These are phyloP conservation scores for Erysiphe pulchra DNA, from an alignment of 2,329 filamentous ascomycete species.

Conservation along the genomic window DNA sequence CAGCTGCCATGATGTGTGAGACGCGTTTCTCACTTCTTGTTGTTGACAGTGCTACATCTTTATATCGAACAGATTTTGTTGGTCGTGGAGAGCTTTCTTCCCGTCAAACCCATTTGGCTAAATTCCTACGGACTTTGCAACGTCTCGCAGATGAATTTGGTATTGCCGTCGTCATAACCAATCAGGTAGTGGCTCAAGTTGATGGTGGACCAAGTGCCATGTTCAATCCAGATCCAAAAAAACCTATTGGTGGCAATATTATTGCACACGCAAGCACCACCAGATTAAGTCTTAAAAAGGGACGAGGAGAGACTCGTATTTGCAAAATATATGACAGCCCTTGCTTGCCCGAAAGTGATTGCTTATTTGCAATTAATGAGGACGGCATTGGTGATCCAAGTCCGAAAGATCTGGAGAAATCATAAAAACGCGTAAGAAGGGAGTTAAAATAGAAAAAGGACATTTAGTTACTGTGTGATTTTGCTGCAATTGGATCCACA, in stretches of 20 bases:
- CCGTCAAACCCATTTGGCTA: constrained; percentile 66
- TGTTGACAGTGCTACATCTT: constrained; percentile 82
- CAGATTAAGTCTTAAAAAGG: constrained; percentile 83
- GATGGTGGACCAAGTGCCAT: constrained; percentile 89
- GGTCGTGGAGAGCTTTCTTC: constrained; percentile 94
- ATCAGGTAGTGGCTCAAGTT: constrained; percentile 94
- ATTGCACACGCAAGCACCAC: constrained; percentile 96
- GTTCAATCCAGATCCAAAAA: constrained; percentile 99
- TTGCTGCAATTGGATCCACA: too few relatives aligned
- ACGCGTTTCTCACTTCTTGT: constrained; percentile 89
- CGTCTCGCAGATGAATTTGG: constrained; percentile 64
- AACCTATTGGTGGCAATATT: constrained; percentile 95
- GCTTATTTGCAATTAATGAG: constrained; percentile 87
- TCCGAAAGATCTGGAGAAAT: constrained; percentile 86
- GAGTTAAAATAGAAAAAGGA: not conserved
- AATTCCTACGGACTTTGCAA: constrained; percentile 69
- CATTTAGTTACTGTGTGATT: too few relatives aligned
- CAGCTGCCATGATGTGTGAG: constrained; percentile 97
- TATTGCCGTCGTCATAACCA: constrained; percentile 94
- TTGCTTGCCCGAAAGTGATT: constrained; percentile 88
- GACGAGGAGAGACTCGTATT: constrained; percentile 78
- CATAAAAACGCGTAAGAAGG: constrained; percentile 13
- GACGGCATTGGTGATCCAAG: constrained; percentile 90
- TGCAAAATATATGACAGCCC: constrained; percentile 99
- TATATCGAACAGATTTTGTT: constrained; percentile 90